Evolutionary conservation across 2,329 filamentous ascomycete species (phyloP).

Genomic region (Didymella segeticola): DNA sequence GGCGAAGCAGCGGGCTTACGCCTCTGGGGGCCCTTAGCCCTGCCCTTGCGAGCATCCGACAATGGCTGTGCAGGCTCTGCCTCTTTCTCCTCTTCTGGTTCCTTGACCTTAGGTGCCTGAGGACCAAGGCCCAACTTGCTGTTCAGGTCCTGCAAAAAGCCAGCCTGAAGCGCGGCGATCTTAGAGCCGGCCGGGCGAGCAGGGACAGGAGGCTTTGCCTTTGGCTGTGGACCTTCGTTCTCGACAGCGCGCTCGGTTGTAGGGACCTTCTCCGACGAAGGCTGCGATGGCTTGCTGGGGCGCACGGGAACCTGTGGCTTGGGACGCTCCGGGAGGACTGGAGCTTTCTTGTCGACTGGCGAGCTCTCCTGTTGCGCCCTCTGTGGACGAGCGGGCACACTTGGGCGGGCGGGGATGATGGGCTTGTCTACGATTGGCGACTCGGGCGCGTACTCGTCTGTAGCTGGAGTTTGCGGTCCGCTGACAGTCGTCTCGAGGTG

Average conservation of each 20-base stretch:
- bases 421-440: conserved; percentile 40
- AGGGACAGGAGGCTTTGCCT: conserved; percentile 84
- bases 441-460: conserved; percentile 48
- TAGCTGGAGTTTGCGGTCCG: conserved; percentile 59
- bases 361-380: conserved; percentile 47
- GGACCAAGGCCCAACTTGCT: conserved; percentile 86
- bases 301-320: conserved; percentile 70
- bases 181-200: conserved; percentile 80
- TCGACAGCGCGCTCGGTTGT: conserved; percentile 32
- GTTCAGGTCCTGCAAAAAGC: conserved; percentile 92
- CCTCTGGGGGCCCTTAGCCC: conserved; percentile 85
- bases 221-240: conserved; percentile 56
- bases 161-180: conserved; percentile 88
- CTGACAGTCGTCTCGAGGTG: conserved; percentile 77
- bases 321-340: conserved; percentile 62
- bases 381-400: conserved; percentile 44
- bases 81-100: conserved; percentile 64
- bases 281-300: conserved; percentile 60
- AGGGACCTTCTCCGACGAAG: conserved; percentile 49
- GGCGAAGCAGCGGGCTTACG: conserved; percentile 70
- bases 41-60: conserved; percentile 85
- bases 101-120: conserved; percentile 77
- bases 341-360: conserved; percentile 59
- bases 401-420: conserved; percentile 38
- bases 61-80: conserved; percentile 78